These are phyloP conservation scores for Chlorella sorokiniana DNA, from an alignment of 139 green algal genomes.

Conservation along the genomic window DNA sequence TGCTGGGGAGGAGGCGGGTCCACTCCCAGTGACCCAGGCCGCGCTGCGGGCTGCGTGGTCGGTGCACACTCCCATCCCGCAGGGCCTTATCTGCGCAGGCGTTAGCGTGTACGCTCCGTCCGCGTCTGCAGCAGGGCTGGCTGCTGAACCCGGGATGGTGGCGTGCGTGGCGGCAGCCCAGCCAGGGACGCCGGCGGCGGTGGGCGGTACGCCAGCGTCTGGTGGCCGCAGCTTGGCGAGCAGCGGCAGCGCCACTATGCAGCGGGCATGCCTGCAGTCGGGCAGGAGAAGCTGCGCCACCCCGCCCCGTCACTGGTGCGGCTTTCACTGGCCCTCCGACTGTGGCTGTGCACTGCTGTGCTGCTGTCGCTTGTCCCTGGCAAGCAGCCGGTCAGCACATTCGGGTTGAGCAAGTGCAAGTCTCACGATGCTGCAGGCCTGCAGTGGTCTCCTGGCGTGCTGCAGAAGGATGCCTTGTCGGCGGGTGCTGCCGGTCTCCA, in stretches of 20 bases:
- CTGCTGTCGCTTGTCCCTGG: background rate
- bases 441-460: slow-evolving; percentile 39
- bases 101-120: slow-evolving; percentile 17
- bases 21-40: background rate
- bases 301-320: slow-evolving; percentile 14
- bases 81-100: slow-evolving; percentile 28
- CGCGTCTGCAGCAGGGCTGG: slow-evolving; percentile 16
- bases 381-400: too few relatives aligned
- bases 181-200: slow-evolving; percentile 6
- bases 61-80: background rate
- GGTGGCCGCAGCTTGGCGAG: slow-evolving; percentile 34
- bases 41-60: slow-evolving; percentile 18
- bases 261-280: slow-evolving; percentile 3
- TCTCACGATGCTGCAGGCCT: background rate
- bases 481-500: background rate
- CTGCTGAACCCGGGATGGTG: background rate
- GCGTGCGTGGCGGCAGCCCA: background rate
- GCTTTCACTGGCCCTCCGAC: background rate
- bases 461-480: slow-evolving; percentile 36
- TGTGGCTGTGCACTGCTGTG: background rate
- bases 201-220: slow-evolving; percentile 20
- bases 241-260: slow-evolving; percentile 16
- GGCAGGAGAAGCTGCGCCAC: slow-evolving; percentile 39
- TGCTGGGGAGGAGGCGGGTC: too few relatives aligned
- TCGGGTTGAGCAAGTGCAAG: background rate